phyloP scores from a whole-genome alignment of 257 asterid genomes.

The Prunella vulgaris region DNA sequence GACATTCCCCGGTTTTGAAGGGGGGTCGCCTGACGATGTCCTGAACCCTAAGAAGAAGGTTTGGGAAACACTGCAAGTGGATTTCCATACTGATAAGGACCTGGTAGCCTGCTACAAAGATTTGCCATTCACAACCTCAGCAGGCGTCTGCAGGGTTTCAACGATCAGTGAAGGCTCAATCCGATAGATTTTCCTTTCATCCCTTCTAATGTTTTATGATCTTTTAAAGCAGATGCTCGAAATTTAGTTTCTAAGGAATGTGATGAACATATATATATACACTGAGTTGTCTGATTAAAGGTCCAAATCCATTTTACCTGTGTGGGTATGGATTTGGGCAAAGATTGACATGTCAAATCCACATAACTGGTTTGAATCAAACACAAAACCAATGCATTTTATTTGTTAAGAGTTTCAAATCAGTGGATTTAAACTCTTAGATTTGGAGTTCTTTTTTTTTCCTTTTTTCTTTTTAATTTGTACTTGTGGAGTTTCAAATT shows the following conservation, averaged over 20 bases:
- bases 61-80: slow-evolving; percentile 88
- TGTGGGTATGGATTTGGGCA: too few relatives aligned
- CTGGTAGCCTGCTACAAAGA: slow-evolving; percentile 75
- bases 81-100: slow-evolving; percentile 59
- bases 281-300: background rate
- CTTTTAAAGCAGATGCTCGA: background rate
- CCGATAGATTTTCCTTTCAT: slow-evolving; percentile 29
- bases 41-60: slow-evolving; percentile 91
- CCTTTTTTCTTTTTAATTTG: too few relatives aligned
- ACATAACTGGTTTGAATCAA: background rate
- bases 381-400: background rate
- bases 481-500: too few relatives aligned
- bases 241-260: background rate
- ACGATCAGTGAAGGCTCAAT: slow-evolving; percentile 67
- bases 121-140: slow-evolving; percentile 76
- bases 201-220: background rate
- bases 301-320: too few relatives aligned
- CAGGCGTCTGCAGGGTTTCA: slow-evolving; percentile 78
- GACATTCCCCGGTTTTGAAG: slow-evolving; percentile 60
- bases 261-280: background rate
- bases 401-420: too few relatives aligned
- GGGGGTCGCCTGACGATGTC: slow-evolving; percentile 66
- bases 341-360: too few relatives aligned
- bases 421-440: too few relatives aligned
- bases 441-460: too few relatives aligned